These are phyloP conservation scores for Paraurostyla sp. DNA, from an alignment of 73 alveolate species.

Conservation along the genomic window DNA sequence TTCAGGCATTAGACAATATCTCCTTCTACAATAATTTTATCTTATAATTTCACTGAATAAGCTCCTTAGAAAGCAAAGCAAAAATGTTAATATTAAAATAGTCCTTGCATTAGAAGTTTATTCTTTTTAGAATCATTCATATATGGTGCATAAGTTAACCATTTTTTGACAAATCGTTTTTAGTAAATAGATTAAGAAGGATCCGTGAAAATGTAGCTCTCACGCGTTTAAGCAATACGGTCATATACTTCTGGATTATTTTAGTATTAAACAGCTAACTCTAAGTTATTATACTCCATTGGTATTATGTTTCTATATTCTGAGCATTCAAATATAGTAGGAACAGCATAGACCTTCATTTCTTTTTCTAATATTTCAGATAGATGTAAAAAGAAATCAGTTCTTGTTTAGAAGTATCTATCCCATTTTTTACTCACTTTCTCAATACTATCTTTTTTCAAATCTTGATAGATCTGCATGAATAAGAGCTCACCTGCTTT, in stretches of 20 bases:
- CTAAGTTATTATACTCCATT: neutral
- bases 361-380: neutral
- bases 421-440: conserved; percentile 25
- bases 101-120: no score
- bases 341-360: neutral
- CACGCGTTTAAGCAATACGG: neutral
- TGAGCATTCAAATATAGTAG: neutral
- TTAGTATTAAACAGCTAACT: neutral
- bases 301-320: neutral
- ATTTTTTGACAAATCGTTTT: no score
- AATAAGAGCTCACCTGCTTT: neutral
- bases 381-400: conserved; percentile 30
- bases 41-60: neutral
- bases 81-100: no score
- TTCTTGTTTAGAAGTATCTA: neutral
- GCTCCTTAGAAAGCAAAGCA: conserved; percentile 15
- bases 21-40: neutral
- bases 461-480: conserved; percentile 16
- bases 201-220: no score
- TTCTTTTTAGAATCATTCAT: no score
- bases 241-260: neutral
- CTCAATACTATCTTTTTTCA: conserved; percentile 28
- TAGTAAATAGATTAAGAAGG: no score
- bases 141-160: no score
- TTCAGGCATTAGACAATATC: conserved; percentile 10